Evolutionary conservation across 305 asterid species (phyloP), one percentile per base, ranked within the genome.

Genomic region (Caryopteris hybrid): DNA sequence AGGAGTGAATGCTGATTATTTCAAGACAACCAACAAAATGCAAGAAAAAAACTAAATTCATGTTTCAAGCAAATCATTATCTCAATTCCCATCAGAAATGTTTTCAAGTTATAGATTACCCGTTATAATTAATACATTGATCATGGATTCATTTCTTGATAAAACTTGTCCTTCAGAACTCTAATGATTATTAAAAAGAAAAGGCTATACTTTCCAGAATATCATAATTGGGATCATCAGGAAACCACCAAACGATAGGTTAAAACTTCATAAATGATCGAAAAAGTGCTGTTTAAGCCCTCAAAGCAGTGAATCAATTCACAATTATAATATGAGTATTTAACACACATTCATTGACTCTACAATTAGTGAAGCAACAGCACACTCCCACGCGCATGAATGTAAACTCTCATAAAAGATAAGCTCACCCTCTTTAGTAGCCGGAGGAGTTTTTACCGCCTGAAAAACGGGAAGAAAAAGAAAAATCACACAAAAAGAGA

Each of bases 371-470:
- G 29, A 41, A 11, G 25, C 46, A n/a, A 10, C 2, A 56, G 20
- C 8, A 8, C 16, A n/a, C 31, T 36, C 39, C 3, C 10, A 38
- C 13, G 9, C 27, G 14, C 21, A 20, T 47, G 50, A 41, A 33
- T 8, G 5, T 10, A 66, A 38, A 54, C 33, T 27, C 12, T 1
- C 12, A 11, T 10, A 2, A 46, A 53, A 66, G 14, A 11, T 16
- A 38, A 33, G 34, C 79, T 70, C 54, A 83, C 86, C 89, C 18
- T 79, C 81, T 64, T 58, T 74, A 46, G 77, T 43, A 25, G 48
- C 79, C 17, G 68, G 64, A 67, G 88, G 82, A 71, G 78, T 62
- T 62, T 81, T 81, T 3, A 60, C 76, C 50, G 73, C 84, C 89
- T 84, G 83, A 33, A 75, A 33, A 53, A 50, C 55, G 41, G 57